A percentile compares a stretch with the other conserved stretches of the same genome.
phyloP scores from a whole-genome alignment of 1,139 yeast species.

The Blastobotrys malaysiensis region DNA sequence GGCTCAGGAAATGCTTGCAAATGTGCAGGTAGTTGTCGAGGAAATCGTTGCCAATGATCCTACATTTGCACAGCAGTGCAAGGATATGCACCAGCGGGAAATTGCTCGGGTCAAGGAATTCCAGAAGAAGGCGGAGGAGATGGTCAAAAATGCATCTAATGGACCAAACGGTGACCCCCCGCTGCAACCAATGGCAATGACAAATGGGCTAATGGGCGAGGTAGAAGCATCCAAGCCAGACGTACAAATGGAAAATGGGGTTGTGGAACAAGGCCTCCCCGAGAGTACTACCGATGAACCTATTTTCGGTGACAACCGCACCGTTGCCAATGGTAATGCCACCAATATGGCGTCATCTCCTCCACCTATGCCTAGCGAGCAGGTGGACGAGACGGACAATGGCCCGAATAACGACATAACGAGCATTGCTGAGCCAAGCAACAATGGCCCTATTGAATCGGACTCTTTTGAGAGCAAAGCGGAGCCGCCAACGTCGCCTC shows the following conservation, averaged over 20 bases:
- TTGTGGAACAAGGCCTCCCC: neutral
- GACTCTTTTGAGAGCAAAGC: too few relatives aligned
- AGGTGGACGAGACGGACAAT: neutral
- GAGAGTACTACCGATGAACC: neutral
- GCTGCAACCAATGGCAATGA: neutral
- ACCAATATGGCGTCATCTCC: neutral
- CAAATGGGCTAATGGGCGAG: neutral
- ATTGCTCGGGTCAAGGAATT: constrained; percentile 20
- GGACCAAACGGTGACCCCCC: neutral
- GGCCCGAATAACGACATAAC: neutral
- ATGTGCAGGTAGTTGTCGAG: constrained; percentile 92
- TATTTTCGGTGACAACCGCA: too few relatives aligned
- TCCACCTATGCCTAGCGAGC: neutral
- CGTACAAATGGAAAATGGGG: neutral
- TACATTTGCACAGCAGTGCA: constrained; percentile 71
- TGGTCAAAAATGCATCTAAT: constrained; percentile 9
- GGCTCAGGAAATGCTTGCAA: constrained; percentile 94
- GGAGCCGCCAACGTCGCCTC: too few relatives aligned
- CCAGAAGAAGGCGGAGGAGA: constrained; percentile 33
- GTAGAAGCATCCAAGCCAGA: neutral
- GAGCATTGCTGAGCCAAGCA: neutral
- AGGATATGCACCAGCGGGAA: constrained; percentile 67
- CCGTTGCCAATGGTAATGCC: neutral
- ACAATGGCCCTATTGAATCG: too few relatives aligned
- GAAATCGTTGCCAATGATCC: constrained; percentile 65